Evolutionary conservation across 208 protist species (phyloP).

Genomic region (Trypanosoma congolense): DNA sequence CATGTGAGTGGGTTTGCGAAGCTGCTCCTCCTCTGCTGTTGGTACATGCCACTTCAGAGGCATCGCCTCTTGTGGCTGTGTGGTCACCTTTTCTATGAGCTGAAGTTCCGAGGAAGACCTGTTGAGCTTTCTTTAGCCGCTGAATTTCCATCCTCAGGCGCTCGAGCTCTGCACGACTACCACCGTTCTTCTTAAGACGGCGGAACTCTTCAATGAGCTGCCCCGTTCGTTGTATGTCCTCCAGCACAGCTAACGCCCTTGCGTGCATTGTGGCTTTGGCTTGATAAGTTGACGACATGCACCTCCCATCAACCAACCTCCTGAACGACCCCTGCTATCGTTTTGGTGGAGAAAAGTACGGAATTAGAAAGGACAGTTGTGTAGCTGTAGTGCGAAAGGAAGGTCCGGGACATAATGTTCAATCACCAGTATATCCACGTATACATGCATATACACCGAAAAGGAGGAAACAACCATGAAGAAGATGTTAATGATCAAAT

Average conservation of each 20-base stretch:
- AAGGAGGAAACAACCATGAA: no score
- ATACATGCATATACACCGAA: no score
- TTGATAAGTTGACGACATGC: slow-evolving; percentile 1
- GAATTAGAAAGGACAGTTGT: no score
- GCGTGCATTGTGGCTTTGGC: slow-evolving; percentile 2
- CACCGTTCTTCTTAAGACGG: slow-evolving; percentile 35
- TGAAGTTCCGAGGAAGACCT: slow-evolving; percentile 2
- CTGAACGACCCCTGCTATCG: background rate
- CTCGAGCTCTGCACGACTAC: slow-evolving; percentile 22
- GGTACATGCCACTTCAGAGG: background rate
- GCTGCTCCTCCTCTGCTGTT: background rate
- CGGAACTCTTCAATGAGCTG: slow-evolving; percentile 33
- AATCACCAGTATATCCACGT: no score
- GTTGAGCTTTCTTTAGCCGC: slow-evolving; percentile 24
- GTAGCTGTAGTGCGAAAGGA: no score
- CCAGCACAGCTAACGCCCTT: slow-evolving; percentile 28
- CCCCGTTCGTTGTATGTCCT: slow-evolving; percentile 34
- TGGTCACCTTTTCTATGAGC: background rate
- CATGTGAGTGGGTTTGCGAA: no score
- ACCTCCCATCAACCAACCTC: no score
- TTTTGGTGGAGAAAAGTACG: no score
- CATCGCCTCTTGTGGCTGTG: background rate
- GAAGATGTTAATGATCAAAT: no score
- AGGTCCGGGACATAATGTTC: no score
- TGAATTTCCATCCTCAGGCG: slow-evolving; percentile 22